Evolutionary conservation across 1,139 yeast genomes (phyloP).

Genomic region (Arxiozyma bovina): DNA sequence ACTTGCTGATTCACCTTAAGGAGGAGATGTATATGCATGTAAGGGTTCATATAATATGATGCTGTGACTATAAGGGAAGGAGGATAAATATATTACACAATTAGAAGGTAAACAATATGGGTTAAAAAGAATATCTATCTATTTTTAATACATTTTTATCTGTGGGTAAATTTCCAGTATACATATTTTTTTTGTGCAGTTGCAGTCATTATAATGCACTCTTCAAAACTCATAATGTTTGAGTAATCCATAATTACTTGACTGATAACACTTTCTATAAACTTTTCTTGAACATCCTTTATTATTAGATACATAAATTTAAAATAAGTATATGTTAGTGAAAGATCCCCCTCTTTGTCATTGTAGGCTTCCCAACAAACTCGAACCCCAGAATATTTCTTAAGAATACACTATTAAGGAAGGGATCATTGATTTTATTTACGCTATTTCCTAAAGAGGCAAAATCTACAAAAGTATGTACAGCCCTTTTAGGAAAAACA

Average conservation of each 20-base stretch:
- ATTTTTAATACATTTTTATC: no score
- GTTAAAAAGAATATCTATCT: not conserved
- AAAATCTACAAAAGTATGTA: not conserved
- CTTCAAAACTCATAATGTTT: no score
- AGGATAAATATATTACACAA: not conserved
- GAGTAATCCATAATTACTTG: not conserved
- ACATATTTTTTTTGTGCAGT: not conserved
- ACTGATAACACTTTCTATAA: no score
- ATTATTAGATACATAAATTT: no score
- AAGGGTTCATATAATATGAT: no score
- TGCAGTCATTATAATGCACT: not conserved
- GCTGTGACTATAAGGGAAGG: not conserved
- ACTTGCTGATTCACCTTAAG: not conserved
- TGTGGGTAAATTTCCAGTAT: not conserved
- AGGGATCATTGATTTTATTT: not conserved
- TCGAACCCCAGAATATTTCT: not conserved
- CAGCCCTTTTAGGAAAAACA: not conserved
- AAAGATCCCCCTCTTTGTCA: not conserved
- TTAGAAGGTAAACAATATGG: not conserved
- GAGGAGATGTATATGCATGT: not conserved
- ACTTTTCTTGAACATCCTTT: not conserved
- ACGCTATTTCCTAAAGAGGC: not conserved
- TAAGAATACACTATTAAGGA: not conserved
- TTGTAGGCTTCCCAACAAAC: not conserved
- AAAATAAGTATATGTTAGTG: no score